These are phyloP conservation scores for Echinosophora koreensis DNA, from an alignment of 306 rosid genomes.

Conservation along the genomic window DNA sequence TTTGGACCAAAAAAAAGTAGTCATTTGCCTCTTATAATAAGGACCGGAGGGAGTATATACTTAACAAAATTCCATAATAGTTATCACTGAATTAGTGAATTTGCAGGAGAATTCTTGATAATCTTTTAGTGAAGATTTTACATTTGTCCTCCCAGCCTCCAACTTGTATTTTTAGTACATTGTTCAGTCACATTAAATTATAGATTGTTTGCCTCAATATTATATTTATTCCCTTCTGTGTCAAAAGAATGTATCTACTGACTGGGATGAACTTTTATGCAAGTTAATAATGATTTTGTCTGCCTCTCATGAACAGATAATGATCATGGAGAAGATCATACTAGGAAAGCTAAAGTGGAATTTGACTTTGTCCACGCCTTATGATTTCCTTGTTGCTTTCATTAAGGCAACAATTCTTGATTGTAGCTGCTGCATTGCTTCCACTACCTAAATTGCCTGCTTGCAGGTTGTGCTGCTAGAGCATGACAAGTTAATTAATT, in stretches of 20 bases:
- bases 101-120: no score
- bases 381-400: constrained; percentile 67
- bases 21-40: no score
- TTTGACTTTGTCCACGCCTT: constrained; percentile 68
- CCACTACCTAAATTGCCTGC: constrained; percentile 55
- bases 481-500: not conserved
- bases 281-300: constrained; percentile 69
- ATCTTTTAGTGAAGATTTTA: no score
- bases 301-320: constrained; percentile 62
- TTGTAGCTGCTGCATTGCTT: constrained; percentile 61
- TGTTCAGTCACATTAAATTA: not conserved
- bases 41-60: no score
- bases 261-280: not conserved
- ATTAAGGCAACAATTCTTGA: constrained; percentile 65
- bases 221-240: not conserved
- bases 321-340: constrained; percentile 65
- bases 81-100: no score
- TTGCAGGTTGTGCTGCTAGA: not conserved
- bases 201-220: not conserved
- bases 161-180: not conserved
- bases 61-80: no score
- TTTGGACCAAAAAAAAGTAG: no score
- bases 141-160: no score
- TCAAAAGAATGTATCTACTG: not conserved
- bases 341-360: constrained; percentile 68